Base-by-base conservation (phyloP, 495 filamentous ascomycete species). In the Massariosphaeria phaeospora region DNA sequence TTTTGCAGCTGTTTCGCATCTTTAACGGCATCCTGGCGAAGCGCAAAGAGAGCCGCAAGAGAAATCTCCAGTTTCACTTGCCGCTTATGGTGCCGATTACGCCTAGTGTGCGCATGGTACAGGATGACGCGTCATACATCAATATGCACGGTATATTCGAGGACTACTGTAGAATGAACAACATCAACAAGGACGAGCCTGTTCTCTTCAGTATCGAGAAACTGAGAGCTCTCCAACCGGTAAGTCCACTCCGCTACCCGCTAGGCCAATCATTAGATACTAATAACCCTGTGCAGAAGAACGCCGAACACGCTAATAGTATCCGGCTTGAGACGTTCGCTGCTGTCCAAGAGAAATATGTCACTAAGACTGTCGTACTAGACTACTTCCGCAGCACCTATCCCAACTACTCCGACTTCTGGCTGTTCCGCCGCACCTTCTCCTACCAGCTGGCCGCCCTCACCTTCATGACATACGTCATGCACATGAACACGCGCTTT, bases 381-480 rank as follows among this genome's bases (percentile, higher is more conserved):
- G 81, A 96, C 58, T 94, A 95, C 73, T 97, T 96, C 81, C 83
- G 89, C 66, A 75, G 80, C 52, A 88, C 82, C 8, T 96, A 91
- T 70, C 88, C 93, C 48, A 86, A 87, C 38, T 97, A 85, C 66
- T 77, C 86, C 21, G 91, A 95, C 63, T 96, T 97, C 78, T 97
- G 91, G 87, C 82, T 97, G 33, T 99, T 99, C 85, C 84, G 91
- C 36, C 83, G 90, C 42, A 89, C 95, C 51, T 96, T 97, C 70
- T 84, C 88, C 25, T 96, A 96, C 72, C 93, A 97, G 71, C 83
- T 95, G 42, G 90, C 93, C n/a, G 84, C 90, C 1, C 78, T 96
- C 49, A 95, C 91, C 11, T 99, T 97, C 75, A 95, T 99, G 86
- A 99, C 94, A 30, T 97, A 96, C 67, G 84, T 94, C 55, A 86